Conservation (phyloP, 495 filamentous ascomycete species). For the Aeminium ludgeri region DNA sequence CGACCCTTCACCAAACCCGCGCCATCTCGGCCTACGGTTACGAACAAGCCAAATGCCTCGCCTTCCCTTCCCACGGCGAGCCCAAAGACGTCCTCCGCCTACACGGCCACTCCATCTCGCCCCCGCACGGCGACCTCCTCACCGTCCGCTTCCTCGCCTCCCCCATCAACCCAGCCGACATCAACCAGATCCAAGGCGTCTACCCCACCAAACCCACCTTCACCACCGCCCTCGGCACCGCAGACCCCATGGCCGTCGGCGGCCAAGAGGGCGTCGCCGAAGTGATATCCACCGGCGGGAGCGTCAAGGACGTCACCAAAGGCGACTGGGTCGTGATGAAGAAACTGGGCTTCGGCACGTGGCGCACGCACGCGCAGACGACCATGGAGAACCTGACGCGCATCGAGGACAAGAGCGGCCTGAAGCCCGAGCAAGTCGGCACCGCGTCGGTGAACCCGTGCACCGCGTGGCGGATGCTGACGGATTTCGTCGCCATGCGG, state of each 20-base stretch:
- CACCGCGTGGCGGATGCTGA: conserved; percentile 82
- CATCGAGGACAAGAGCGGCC: conserved; percentile 47
- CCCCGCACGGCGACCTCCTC: conserved; percentile 26
- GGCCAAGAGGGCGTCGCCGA: conserved; percentile 93
- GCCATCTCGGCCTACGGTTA: conserved; percentile 75
- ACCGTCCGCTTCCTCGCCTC: conserved; percentile 65
- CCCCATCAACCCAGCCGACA: conserved; percentile 91
- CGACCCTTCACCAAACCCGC: conserved; percentile 17
- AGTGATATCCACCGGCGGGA: conserved; percentile 46
- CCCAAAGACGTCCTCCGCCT: conserved; percentile 57
- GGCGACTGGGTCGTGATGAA: conserved; percentile 93
- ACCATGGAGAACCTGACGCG: conserved; percentile 43
- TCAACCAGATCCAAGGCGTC: conserved; percentile 93
- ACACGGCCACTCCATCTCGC: conserved; percentile 27
- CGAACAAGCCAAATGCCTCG: conserved; percentile 84
- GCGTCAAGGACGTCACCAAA: conserved; percentile 36
- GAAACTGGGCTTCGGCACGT: conserved; percentile 66
- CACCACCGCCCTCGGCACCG: conserved; percentile 53
- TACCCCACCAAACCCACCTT: conserved; percentile 75
- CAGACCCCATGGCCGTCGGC: conserved; percentile 51
- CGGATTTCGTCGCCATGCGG: conserved; percentile 53
- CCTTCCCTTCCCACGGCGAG: conserved; percentile 72
- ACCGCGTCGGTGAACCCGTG: conserved; percentile 84
- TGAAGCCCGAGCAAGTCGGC: conserved; percentile 58
- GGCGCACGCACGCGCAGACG: conserved; percentile 70